Conservation (phyloP, 768 basidiomycete genomes). For the Heimioporus sp. region DNA sequence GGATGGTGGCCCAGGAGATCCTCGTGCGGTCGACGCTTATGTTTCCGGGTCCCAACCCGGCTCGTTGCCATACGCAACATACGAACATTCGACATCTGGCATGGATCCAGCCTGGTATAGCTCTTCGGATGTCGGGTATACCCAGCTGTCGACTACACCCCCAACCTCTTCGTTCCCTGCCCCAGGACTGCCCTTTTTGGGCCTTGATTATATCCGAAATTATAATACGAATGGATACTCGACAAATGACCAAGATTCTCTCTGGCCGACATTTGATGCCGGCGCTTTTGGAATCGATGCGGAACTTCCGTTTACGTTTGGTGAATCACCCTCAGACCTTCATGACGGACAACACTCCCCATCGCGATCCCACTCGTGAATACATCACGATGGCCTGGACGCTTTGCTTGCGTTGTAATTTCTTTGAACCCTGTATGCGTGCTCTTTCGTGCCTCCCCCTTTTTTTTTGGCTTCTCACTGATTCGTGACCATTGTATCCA, state of each 20-base stretch:
- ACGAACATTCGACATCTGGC: conserved; percentile 39
- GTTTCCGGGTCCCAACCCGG: conserved; percentile 35
- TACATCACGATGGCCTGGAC: not conserved
- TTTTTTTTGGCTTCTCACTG: conserved; percentile 2
- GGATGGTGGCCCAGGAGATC: conserved; percentile 42
- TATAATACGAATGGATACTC: conserved; percentile 52
- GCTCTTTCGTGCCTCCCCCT: not conserved
- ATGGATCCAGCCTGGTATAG: conserved; percentile 39
- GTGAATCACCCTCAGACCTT: conserved; percentile 32
- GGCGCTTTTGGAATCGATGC: conserved; percentile 75
- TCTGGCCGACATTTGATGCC: conserved; percentile 66
- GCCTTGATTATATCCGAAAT: conserved; percentile 81
- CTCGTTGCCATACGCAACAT: conserved; percentile 43
- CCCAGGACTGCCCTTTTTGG: conserved; percentile 78
- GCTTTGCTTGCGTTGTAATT: conserved; percentile 7
- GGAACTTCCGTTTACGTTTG: conserved; percentile 68
- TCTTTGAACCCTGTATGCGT: conserved; percentile 16
- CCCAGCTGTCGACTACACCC: conserved; percentile 54
- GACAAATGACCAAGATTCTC: conserved; percentile 37
- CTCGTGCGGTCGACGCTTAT: conserved; percentile 43
- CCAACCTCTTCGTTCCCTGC: conserved; percentile 65
- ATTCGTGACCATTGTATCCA: conserved; percentile 28
- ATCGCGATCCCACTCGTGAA: conserved; percentile 20
- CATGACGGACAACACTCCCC: conserved; percentile 31
- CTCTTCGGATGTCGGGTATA: conserved; percentile 38